Conservation (phyloP, 768 basidiomycete genomes). For the Serendipita sp. region DNA sequence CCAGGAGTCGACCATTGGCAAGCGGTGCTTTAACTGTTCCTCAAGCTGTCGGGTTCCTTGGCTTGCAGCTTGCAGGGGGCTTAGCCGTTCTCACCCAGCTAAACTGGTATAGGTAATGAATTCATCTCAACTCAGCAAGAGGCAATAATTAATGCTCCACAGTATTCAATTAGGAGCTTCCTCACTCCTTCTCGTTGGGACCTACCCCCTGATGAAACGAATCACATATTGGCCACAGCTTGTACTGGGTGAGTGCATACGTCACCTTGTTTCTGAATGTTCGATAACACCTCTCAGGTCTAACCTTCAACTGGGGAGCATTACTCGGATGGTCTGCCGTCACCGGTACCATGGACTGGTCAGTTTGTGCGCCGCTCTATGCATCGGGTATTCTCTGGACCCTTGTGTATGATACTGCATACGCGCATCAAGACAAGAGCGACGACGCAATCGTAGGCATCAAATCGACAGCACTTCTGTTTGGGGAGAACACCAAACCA, state of each 20-base stretch:
- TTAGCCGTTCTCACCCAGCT: conserved; percentile 77
- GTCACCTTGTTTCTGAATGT: neutral
- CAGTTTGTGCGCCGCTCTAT: conserved; percentile 72
- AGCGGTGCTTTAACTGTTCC: conserved; percentile 57
- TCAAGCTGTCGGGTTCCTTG: conserved; percentile 72
- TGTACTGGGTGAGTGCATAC: conserved; percentile 53
- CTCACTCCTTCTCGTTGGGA: conserved; percentile 68
- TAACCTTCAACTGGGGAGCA: conserved; percentile 96
- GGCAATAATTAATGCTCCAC: neutral
- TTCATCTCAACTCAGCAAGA: no score
- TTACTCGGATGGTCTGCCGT: conserved; percentile 94
- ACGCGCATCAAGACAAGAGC: conserved; percentile 90
- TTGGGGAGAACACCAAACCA: conserved; percentile 58
- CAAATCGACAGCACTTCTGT: conserved; percentile 86
- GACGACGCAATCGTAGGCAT: conserved; percentile 84
- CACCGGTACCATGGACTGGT: conserved; percentile 65
- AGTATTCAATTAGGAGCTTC: conserved; percentile 89
- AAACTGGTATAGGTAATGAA: conserved; percentile 81
- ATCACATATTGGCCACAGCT: conserved; percentile 95
- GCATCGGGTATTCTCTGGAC: conserved; percentile 87
- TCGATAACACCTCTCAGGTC: conserved; percentile 32
- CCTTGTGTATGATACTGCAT: conserved; percentile 92
- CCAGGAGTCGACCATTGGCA: conserved; percentile 77
- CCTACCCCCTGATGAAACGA: conserved; percentile 96
- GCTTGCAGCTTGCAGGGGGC: conserved; percentile 63